Evolutionary conservation across 73 alveolate species (phyloP).

Genomic region (Paramecium primaurelia): DNA sequence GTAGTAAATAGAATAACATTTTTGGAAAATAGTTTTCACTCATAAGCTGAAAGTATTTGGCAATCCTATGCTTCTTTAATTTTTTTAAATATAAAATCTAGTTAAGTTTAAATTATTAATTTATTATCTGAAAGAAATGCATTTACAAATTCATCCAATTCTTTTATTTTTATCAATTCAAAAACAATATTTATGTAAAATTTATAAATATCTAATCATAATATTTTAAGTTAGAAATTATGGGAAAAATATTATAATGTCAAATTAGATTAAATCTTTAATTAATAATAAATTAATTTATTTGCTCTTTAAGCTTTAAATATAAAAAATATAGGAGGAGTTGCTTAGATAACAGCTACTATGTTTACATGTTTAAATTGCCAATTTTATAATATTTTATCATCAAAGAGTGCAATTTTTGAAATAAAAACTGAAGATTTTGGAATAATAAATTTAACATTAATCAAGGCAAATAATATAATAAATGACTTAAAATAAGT

Average conservation of each 20-base stretch:
- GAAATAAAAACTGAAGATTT: background rate
- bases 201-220: background rate
- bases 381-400: background rate
- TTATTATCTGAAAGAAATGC: background rate
- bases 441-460: background rate
- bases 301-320: background rate
- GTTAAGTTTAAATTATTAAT: background rate
- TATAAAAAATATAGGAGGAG: background rate
- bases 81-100: background rate
- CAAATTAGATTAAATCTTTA: background rate
- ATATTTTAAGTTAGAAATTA: background rate
- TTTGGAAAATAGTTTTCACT: background rate
- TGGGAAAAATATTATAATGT: background rate
- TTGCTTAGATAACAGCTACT: background rate
- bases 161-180: background rate
- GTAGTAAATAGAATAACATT: background rate
- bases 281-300: background rate
- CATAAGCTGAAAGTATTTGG: background rate
- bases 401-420: background rate
- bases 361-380: background rate
- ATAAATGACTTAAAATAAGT: background rate
- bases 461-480: background rate
- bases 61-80: background rate
- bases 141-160: background rate
- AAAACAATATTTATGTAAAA: background rate